Conservation (phyloP, 257 asterid genomes). For the Forsythia viridissima region DNA sequence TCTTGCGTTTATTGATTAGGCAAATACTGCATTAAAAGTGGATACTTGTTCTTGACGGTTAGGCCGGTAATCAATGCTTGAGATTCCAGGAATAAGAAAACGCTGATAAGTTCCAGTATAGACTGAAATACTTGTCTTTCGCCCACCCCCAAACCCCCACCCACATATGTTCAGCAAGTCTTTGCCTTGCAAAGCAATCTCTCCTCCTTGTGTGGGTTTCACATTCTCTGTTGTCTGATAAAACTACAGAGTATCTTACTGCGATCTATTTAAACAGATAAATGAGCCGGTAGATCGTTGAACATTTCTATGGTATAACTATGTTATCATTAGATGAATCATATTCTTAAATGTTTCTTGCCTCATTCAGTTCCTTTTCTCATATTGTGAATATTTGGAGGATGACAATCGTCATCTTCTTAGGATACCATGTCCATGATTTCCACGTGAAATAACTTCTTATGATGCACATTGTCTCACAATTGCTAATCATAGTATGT, state of each 20-base stretch:
- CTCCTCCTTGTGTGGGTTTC: not conserved
- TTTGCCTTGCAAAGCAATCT: not conserved
- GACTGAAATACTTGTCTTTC: not conserved
- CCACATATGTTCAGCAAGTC: not conserved
- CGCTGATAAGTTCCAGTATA: not conserved
- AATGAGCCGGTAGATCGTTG: not conserved
- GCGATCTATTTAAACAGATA: not conserved
- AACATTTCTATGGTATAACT: not conserved
- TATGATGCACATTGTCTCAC: not conserved
- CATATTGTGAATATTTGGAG: conserved; percentile 10
- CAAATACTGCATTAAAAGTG: not conserved
- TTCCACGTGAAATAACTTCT: not conserved
- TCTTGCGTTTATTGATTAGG: not conserved
- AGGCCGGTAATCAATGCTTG: not conserved
- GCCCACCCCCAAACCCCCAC: not conserved
- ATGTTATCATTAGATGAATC: not conserved
- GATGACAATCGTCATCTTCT: not conserved
- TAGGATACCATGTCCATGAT: too few species aligned
- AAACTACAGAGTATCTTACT: not conserved
- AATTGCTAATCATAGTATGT: conserved; percentile 18
- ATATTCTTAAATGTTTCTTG: not conserved
- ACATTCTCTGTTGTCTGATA: not conserved
- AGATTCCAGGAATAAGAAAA: not conserved
- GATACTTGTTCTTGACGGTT: not conserved
- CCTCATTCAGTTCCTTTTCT: not conserved